A percentile compares a stretch with the other conserved stretches of the same genome.
Evolutionary conservation across 2,329 filamentous ascomycete genomes (phyloP).

Genomic region (Epichloe aotearoae): DNA sequence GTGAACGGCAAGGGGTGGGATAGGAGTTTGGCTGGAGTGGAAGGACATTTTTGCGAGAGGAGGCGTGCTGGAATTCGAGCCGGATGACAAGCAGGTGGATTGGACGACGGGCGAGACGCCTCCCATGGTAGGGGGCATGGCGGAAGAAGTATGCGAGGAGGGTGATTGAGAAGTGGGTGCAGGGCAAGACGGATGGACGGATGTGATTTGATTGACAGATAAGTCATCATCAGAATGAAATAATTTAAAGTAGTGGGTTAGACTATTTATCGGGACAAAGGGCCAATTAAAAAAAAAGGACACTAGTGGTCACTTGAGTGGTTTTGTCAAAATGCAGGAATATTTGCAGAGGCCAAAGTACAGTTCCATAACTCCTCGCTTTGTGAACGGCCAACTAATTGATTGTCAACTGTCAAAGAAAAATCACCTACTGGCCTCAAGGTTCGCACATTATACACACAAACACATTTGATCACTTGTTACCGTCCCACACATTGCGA

Average conservation of each 20-base stretch:
- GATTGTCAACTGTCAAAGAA: background rate
- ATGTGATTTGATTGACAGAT: no score
- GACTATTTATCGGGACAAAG: no score
- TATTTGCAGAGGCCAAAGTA: background rate
- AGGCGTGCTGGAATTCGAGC: conserved; percentile 49
- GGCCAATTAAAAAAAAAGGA: background rate
- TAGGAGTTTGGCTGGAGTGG: conserved; percentile 51
- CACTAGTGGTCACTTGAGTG: no score
- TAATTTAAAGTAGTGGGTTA: no score
- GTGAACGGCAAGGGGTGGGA: conserved; percentile 52
- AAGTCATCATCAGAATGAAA: no score
- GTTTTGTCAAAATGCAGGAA: background rate
- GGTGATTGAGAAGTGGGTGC: conserved; percentile 5
- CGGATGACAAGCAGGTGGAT: conserved; percentile 36
- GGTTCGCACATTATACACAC: background rate
- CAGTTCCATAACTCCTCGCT: conserved; percentile 15
- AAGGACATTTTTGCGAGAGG: conserved; percentile 51
- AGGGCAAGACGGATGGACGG: background rate
- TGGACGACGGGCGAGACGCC: conserved; percentile 49
- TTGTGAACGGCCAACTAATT: conserved; percentile 7
- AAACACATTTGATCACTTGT: background rate
- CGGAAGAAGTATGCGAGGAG: conserved; percentile 4
- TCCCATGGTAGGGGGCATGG: conserved; percentile 41
- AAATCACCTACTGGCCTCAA: background rate
- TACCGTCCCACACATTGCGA: conserved; percentile 28